phyloP scores from a whole-genome alignment of 108 stramenopile species.

The Aureococcus anophagefferens region DNA sequence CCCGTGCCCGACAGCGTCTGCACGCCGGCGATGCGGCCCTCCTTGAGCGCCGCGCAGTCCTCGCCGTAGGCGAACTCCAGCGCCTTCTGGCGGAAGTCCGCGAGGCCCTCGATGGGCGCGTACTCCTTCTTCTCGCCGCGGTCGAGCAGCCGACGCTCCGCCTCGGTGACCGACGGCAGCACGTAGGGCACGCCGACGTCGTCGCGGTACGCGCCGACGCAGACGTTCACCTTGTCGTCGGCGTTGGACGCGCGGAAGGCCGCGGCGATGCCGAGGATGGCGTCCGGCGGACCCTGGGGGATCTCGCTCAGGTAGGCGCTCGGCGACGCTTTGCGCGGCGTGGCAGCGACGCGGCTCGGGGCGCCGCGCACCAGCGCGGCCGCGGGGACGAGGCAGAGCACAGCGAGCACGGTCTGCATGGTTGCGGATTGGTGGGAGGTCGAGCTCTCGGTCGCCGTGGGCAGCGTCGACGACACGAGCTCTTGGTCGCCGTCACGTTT shows the following conservation, averaged over 20 bases:
- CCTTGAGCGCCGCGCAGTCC: slow-evolving; percentile 49
- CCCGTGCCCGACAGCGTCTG: slow-evolving; percentile 93
- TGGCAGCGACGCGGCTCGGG: too few species aligned
- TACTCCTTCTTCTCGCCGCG: slow-evolving; percentile 34
- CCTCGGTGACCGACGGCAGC: slow-evolving; percentile 74
- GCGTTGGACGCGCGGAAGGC: slow-evolving; percentile 41
- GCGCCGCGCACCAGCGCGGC: too few species aligned
- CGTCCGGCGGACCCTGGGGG: slow-evolving; percentile 82
- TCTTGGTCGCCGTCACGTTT: too few species aligned
- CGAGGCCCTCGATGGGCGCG: slow-evolving; percentile 80
- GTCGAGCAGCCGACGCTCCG: slow-evolving; percentile 68
- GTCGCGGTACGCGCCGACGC: slow-evolving; percentile 89
- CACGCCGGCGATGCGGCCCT: slow-evolving; percentile 65
- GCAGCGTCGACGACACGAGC: too few species aligned
- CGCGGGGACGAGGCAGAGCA: too few species aligned
- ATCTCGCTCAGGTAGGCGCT: slow-evolving; percentile 18
- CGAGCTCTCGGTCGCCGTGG: too few species aligned
- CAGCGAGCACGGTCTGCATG: too few species aligned
- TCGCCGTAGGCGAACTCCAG: slow-evolving; percentile 85
- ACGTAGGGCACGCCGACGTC: slow-evolving; percentile 81
- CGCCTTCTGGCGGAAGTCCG: slow-evolving; percentile 65
- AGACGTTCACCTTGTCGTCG: slow-evolving; percentile 60
- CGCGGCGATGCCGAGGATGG: slow-evolving; percentile 90
- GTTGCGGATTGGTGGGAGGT: too few species aligned
- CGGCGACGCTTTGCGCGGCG: too few species aligned